A percentile compares a stretch with the other conserved stretches of the same genome.
Evolutionary conservation across 1,284 basidiomycete species (phyloP).

Genomic region (Polyporus tsugae): DNA sequence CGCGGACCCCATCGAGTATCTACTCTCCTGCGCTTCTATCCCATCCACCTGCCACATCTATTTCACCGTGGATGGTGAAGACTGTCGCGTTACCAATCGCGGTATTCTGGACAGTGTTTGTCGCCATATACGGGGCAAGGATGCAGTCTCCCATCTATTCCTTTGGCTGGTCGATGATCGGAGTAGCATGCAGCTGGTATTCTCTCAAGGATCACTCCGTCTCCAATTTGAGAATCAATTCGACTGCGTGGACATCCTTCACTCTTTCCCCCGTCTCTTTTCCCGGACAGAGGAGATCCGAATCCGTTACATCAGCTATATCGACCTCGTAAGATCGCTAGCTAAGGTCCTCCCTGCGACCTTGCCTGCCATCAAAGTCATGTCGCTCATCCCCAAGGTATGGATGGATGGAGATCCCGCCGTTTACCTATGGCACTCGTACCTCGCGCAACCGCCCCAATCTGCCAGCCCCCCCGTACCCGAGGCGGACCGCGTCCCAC

Average conservation of each 20-base stretch:
- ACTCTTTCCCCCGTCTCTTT: not conserved
- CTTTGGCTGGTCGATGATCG: not conserved
- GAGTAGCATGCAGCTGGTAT: not conserved
- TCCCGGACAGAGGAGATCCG: not conserved
- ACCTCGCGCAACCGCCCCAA: too few relatives aligned
- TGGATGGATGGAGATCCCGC: not conserved
- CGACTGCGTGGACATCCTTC: not conserved
- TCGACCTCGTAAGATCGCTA: too few relatives aligned
- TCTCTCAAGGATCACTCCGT: not conserved
- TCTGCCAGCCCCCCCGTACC: not conserved
- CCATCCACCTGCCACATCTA: conserved; percentile 9
- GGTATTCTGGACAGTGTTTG: not conserved
- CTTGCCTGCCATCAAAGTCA: not conserved
- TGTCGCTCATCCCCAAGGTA: not conserved
- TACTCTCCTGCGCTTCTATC: not conserved
- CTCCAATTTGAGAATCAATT: not conserved
- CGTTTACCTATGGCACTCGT: too few relatives aligned
- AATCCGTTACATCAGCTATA: not conserved
- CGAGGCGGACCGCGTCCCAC: not conserved
- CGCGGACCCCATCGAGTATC: not conserved
- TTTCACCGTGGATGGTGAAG: not conserved
- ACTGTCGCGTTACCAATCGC: not conserved
- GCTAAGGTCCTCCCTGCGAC: not conserved
- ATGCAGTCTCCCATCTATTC: not conserved
- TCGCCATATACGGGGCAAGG: not conserved